phyloP scores from a whole-genome alignment of 78 protist genomes.

The Emiliania huxleyi region DNA sequence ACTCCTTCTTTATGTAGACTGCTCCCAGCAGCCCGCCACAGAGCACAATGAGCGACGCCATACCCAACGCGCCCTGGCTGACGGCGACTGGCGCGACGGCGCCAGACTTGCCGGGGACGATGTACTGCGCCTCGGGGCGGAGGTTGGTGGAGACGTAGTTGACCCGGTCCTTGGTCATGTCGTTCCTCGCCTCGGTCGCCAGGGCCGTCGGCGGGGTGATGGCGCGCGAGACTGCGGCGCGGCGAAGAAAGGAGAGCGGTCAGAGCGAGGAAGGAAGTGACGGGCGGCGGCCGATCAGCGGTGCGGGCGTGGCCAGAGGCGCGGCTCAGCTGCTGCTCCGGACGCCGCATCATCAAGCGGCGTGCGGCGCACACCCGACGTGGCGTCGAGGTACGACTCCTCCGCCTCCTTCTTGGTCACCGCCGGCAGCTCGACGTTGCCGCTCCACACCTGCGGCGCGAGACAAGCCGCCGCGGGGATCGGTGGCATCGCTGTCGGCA shows the following conservation, averaged over 20 bases:
- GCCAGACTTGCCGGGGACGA: background rate
- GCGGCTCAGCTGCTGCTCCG: too few relatives aligned
- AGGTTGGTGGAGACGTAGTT: background rate
- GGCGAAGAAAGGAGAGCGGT: too few relatives aligned
- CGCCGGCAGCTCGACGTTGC: background rate
- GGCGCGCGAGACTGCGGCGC: background rate
- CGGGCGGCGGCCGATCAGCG: too few relatives aligned
- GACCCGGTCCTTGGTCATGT: background rate
- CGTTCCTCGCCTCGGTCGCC: background rate
- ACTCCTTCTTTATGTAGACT: background rate
- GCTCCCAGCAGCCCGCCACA: background rate
- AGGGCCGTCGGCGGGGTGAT: background rate
- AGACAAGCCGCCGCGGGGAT: too few relatives aligned
- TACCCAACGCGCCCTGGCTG: background rate
- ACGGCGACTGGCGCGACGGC: background rate
- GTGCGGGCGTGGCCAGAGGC: too few relatives aligned
- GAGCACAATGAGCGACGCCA: background rate
- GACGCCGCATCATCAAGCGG: too few relatives aligned
- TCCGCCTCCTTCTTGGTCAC: background rate
- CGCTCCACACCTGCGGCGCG: background rate
- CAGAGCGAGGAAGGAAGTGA: too few relatives aligned
- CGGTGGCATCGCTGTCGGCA: too few relatives aligned
- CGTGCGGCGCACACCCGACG: too few relatives aligned
- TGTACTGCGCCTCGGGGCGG: background rate
- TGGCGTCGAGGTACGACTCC: background rate